phyloP scores from a whole-genome alignment of 2,329 filamentous ascomycete species.

The Fusarium armeniacum region DNA sequence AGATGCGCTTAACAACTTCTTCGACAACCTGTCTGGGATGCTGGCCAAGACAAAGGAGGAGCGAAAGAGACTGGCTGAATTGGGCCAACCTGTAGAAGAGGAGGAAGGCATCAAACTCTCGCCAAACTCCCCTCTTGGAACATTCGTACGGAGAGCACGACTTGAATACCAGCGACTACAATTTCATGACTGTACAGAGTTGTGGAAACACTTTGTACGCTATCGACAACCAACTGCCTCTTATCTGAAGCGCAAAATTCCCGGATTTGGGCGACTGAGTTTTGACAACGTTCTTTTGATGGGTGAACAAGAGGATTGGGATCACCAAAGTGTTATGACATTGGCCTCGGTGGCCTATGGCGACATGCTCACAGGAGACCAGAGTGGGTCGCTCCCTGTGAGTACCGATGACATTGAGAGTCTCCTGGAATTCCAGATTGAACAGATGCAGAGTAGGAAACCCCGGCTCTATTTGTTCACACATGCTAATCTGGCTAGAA shows the following conservation, averaged over 20 bases:
- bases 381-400: conserved; percentile 62
- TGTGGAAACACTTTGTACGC: conserved; percentile 87
- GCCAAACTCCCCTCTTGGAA: conserved; percentile 82
- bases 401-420: conserved; percentile 86
- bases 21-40: conserved; percentile 70
- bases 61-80: conserved; percentile 67
- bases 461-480: neutral
- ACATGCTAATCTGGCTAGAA: conserved; percentile 60
- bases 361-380: conserved; percentile 64
- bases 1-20: conserved; percentile 83
- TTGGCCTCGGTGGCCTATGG: conserved; percentile 66
- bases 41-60: conserved; percentile 75
- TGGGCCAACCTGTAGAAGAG: conserved; percentile 59
- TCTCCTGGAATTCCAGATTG: conserved; percentile 88
- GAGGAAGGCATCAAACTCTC: conserved; percentile 73
- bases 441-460: conserved; percentile 81
- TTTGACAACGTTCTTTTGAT: conserved; percentile 69
- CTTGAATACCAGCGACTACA: conserved; percentile 85
- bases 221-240: conserved; percentile 83
- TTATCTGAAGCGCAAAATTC: conserved; percentile 74
- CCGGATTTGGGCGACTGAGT: conserved; percentile 68
- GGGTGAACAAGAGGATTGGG: conserved; percentile 66
- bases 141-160: conserved; percentile 81
- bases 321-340: conserved; percentile 58
- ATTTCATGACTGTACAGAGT: conserved; percentile 80